Percentiles rank a stretch among this genome's conserved stretches.
These are phyloP conservation scores for Podospora fimiseda DNA, from an alignment of 495 filamentous ascomycete genomes.

Conservation along the genomic window DNA sequence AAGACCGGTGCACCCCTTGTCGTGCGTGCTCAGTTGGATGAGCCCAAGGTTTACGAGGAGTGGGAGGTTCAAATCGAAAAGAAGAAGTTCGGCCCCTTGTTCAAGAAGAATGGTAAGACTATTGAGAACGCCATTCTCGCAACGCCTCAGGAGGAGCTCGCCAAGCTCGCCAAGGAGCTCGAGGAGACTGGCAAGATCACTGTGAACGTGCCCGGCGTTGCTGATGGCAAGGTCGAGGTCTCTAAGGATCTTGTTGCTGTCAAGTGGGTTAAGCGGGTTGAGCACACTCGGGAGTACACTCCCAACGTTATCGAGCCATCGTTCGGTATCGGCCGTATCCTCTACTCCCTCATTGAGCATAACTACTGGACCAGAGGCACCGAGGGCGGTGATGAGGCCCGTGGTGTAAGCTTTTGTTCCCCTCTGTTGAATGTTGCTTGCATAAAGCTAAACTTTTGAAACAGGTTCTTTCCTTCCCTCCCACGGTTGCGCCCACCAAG, in stretches of 20 bases:
- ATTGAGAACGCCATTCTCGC: constrained; percentile 64
- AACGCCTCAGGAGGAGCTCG: constrained; percentile 61
- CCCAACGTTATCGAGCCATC: constrained; percentile 84
- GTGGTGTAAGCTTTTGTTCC: constrained; percentile 48
- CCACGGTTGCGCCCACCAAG: constrained; percentile 66
- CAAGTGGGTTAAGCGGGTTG: constrained; percentile 60
- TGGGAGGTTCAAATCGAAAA: constrained; percentile 73
- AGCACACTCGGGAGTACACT: constrained; percentile 69
- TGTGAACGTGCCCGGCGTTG: constrained; percentile 54
- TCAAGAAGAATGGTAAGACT: constrained; percentile 73
- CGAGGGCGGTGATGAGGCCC: constrained; percentile 61
- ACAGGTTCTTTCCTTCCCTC: constrained; percentile 69
- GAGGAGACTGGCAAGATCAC: constrained; percentile 58
- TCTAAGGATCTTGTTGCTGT: constrained; percentile 64
- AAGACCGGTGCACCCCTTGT: constrained; percentile 71
- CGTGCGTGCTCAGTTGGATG: constrained; percentile 56
- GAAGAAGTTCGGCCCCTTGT: constrained; percentile 75
- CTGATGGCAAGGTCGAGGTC: constrained; percentile 56
- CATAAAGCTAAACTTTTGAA: constrained; percentile 17
- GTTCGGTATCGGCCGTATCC: constrained; percentile 75
- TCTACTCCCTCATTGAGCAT: constrained; percentile 75
- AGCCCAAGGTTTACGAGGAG: constrained; percentile 62
- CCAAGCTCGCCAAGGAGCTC: constrained; percentile 61
- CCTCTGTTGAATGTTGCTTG: no score
- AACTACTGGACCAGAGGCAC: constrained; percentile 65